Evolutionary conservation across 768 basidiomycete genomes (phyloP).

Genomic region (Lentinus tigrinus): DNA sequence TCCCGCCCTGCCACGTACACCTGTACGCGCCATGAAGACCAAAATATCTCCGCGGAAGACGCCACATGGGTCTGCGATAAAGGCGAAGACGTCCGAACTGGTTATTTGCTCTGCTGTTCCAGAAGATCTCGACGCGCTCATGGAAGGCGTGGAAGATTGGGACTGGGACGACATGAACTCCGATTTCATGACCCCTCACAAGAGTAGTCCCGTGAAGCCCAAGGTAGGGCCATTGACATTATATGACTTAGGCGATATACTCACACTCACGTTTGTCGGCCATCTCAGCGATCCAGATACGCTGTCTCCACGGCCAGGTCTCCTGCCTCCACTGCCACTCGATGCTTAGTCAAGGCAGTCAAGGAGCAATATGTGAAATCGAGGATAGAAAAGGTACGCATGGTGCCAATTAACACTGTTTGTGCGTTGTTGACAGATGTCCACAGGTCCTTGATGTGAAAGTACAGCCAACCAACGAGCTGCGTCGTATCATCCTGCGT

Average conservation of each 20-base stretch:
- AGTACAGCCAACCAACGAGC: conserved; percentile 37
- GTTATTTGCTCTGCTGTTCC: conserved; percentile 16
- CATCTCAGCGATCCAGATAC: not conserved
- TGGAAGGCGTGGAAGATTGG: conserved; percentile 71
- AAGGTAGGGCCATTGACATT: not conserved
- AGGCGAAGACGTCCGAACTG: not conserved
- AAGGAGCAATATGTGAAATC: conserved; percentile 25
- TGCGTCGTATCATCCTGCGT: conserved; percentile 54
- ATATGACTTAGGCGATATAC: not conserved
- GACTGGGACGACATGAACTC: conserved; percentile 61
- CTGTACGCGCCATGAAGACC: not conserved
- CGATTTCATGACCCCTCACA: conserved; percentile 52
- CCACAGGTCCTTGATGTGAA: conserved; percentile 53
- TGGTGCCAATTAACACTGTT: no score
- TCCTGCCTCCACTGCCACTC: conserved; percentile 41
- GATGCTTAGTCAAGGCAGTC: conserved; percentile 56
- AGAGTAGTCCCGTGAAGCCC: conserved; percentile 29
- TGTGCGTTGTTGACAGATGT: not conserved
- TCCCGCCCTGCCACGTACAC: conserved; percentile 5
- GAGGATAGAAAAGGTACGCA: no score
- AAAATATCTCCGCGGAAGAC: not conserved
- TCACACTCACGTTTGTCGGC: no score
- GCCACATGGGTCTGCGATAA: not conserved
- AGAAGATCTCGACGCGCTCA: conserved; percentile 46
- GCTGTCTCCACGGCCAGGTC: not conserved